These are phyloP conservation scores for Oropetium thomaeum DNA, from an alignment of 176 grass and related monocot genomes.

Conservation along the genomic window DNA sequence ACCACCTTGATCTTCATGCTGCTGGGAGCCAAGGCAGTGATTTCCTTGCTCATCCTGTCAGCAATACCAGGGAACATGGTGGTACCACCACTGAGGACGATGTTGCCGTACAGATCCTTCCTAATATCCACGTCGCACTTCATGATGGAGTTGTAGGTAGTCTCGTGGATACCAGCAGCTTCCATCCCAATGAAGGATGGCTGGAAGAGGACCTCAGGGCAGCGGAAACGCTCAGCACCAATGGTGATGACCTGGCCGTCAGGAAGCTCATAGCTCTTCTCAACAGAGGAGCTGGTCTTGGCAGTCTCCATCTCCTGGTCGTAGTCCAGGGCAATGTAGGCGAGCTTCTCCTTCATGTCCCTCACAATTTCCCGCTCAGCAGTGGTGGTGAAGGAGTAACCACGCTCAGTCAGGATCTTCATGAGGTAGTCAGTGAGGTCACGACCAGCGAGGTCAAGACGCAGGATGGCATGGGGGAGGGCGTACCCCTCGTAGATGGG, in stretches of 20 bases:
- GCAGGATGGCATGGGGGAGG: conserved; percentile 89
- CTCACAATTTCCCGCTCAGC: conserved; percentile 96
- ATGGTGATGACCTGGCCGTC: conserved; percentile 95
- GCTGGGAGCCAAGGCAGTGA: conserved; percentile 87
- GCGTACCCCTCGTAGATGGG: conserved; percentile 98
- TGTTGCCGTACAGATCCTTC: conserved; percentile 96
- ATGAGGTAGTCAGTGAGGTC: conserved; percentile 90
- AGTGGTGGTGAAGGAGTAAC: conserved; percentile 95
- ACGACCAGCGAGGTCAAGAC: conserved; percentile 82
- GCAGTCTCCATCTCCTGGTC: conserved; percentile 89
- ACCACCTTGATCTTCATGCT: conserved; percentile 99
- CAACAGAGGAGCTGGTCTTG: conserved; percentile 77
- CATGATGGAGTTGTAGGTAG: conserved; percentile 98
- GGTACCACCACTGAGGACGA: conserved; percentile 85
- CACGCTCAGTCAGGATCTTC: conserved; percentile 94
- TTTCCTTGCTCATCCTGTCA: conserved; percentile 97
- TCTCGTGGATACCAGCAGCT: conserved; percentile 97
- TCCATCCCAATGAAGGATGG: conserved; percentile 97
- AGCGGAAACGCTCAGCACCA: conserved; percentile 86
- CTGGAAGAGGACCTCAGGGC: conserved; percentile 98
- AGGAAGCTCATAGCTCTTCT: conserved; percentile 94
- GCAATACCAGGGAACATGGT: conserved; percentile 95
- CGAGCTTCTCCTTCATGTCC: conserved; percentile 94
- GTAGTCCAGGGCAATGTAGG: conserved; percentile 90
- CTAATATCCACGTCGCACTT: conserved; percentile 98